Conservation (phyloP, 2,329 filamentous ascomycete species). For the Monilinia aucupariae region DNA sequence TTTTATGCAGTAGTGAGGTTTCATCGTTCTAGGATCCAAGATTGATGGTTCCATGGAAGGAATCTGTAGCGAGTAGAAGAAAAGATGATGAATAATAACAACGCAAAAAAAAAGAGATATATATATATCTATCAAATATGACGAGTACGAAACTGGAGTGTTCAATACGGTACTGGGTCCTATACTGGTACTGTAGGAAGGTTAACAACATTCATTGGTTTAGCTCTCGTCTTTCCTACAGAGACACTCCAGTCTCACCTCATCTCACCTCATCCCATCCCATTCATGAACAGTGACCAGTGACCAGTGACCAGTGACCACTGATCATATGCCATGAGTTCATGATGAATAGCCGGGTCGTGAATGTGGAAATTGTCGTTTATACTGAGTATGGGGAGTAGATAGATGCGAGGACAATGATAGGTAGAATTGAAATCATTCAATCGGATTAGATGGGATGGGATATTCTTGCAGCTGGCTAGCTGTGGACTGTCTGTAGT, state of each 20-base stretch:
- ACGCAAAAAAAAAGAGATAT: neutral
- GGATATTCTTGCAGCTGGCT: neutral
- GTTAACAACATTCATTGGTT: neutral
- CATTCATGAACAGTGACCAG: neutral
- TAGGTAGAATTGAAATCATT: too few relatives aligned
- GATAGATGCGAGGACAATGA: too few relatives aligned
- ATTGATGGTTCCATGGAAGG: neutral
- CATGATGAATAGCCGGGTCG: slow-evolving; percentile 1
- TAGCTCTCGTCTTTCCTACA: neutral
- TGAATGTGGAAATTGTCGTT: neutral
- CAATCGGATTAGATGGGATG: neutral
- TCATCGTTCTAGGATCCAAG: neutral
- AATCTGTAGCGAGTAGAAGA: neutral
- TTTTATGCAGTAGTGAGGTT: neutral
- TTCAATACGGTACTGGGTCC: too few relatives aligned
- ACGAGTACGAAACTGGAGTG: neutral
- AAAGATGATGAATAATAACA: neutral
- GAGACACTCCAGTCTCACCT: neutral
- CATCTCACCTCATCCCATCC: neutral
- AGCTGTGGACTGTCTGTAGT: too few relatives aligned
- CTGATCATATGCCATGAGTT: neutral
- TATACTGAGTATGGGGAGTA: too few relatives aligned
- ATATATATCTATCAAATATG: neutral
- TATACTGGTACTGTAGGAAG: too few relatives aligned
- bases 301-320: too few relatives aligned